Conservation (phyloP, 2,329 filamentous ascomycete species). For the Diaporthe citrichinensis region DNA sequence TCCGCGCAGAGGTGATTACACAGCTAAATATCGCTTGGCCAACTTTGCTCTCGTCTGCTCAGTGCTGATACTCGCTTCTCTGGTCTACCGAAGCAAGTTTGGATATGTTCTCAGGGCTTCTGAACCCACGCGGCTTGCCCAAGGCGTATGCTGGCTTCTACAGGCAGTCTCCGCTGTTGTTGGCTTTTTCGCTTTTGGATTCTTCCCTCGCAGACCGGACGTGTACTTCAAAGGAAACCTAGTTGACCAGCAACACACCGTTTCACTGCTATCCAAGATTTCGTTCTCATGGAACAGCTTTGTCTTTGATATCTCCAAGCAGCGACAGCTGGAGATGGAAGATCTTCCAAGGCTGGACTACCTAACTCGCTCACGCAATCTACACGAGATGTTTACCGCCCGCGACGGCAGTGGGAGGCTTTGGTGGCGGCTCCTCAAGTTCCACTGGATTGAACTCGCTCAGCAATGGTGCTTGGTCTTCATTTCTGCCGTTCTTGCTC, state of each 20-base stretch:
- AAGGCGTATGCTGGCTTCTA: slow-evolving; percentile 47
- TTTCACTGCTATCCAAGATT: slow-evolving; percentile 49
- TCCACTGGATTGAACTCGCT: slow-evolving; percentile 47
- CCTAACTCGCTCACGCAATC: slow-evolving; percentile 48
- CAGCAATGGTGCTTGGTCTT: slow-evolving; percentile 52
- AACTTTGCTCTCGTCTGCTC: slow-evolving; percentile 48
- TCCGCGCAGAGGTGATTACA: slow-evolving; percentile 48
- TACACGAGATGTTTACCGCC: slow-evolving; percentile 45
- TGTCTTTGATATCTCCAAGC: slow-evolving; percentile 49
- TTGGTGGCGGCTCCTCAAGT: slow-evolving; percentile 52
- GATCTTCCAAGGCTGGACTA: slow-evolving; percentile 52
- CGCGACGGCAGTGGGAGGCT: slow-evolving; percentile 44
- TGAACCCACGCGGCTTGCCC: slow-evolving; percentile 36
- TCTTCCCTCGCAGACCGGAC: slow-evolving; percentile 52
- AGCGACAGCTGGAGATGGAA: slow-evolving; percentile 49
- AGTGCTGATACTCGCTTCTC: slow-evolving; percentile 44
- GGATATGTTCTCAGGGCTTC: slow-evolving; percentile 44
- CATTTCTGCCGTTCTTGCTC: slow-evolving; percentile 48
- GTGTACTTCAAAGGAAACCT: slow-evolving; percentile 49
- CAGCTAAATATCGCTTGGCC: slow-evolving; percentile 47
- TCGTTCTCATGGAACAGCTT: slow-evolving; percentile 52
- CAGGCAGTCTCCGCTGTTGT: slow-evolving; percentile 46
- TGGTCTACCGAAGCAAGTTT: slow-evolving; percentile 48
- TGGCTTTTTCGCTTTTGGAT: slow-evolving; percentile 47
- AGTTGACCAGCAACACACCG: slow-evolving; percentile 54